These are phyloP conservation scores for Corymbia calophylla DNA, from an alignment of 441 rosid genomes.

Conservation along the genomic window DNA sequence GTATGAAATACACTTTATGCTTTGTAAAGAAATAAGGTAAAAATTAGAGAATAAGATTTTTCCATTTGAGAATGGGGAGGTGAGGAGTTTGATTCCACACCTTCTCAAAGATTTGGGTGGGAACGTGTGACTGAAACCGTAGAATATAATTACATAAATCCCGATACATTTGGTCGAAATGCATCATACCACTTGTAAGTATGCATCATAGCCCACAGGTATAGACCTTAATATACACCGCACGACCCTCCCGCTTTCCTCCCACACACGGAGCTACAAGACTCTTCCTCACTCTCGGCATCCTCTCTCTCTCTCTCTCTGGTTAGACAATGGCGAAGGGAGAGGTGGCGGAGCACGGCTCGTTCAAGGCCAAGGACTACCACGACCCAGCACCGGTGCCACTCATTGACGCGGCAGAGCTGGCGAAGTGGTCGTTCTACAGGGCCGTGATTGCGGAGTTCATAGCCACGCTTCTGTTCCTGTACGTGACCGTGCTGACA, in stretches of 20 bases:
- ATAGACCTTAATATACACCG: neutral
- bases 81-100: too few species aligned
- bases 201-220: too few species aligned
- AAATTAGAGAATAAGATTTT: too few species aligned
- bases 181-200: neutral
- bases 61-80: too few species aligned
- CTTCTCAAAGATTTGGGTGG: too few species aligned
- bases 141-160: neutral
- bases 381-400: neutral
- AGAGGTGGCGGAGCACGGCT: neutral
- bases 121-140: too few species aligned
- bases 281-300: neutral
- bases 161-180: neutral
- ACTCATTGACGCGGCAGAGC: conserved; percentile 1
- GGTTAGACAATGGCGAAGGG: neutral
- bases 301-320: neutral
- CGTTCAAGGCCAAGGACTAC: neutral
- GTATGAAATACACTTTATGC: too few species aligned
- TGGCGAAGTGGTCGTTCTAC: conserved; percentile 3
- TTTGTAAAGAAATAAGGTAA: too few species aligned
- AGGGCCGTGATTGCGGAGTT: conserved; percentile 3
- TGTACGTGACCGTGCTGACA: neutral
- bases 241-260: neutral
- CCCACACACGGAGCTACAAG: neutral
- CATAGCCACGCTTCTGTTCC: conserved; percentile 4